Percentiles rank a stretch among this genome's conserved stretches.
phyloP scores from a whole-genome alignment of 2,329 filamentous ascomycete genomes.

The Corynespora cassiicola region DNA sequence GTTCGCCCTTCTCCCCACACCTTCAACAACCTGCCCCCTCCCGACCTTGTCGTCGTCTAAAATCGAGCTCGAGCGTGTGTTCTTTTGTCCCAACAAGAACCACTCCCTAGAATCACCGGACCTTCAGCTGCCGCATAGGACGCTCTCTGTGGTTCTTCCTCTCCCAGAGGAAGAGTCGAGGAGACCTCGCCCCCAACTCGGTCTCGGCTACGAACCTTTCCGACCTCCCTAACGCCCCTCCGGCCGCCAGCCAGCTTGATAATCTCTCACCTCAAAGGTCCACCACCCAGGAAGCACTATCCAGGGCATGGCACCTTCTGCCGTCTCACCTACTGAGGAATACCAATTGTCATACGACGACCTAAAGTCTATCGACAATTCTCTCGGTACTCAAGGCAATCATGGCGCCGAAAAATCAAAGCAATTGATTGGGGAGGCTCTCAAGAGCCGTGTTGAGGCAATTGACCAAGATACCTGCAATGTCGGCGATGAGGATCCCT shows the following conservation, averaged over 20 bases:
- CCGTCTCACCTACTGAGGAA: conserved; percentile 58
- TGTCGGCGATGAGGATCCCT: conserved; percentile 93
- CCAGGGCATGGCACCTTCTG: conserved; percentile 76
- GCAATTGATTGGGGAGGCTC: conserved; percentile 82
- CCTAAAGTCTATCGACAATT: conserved; percentile 33
- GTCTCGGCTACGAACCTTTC: conserved; percentile 89
- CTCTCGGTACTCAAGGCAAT: conserved; percentile 48
- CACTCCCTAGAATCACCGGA: conserved; percentile 63
- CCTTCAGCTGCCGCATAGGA: conserved; percentile 99
- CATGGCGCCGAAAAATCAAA: conserved; percentile 66
- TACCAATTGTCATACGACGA: conserved; percentile 49
- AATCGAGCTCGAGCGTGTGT: conserved; percentile 47
- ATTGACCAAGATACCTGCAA: conserved; percentile 89
- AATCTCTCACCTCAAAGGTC: conserved; percentile 12
- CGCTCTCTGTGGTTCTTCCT: conserved; percentile 98
- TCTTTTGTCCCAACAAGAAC: conserved; percentile 52
- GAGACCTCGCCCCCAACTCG: conserved; percentile 89
- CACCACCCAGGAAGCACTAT: conserved; percentile 31
- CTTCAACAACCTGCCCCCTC: conserved; percentile 57
- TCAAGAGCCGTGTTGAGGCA: conserved; percentile 82
- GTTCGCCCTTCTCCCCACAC: conserved; percentile 54
- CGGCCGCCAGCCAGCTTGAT: conserved; percentile 23
- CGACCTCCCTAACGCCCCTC: conserved; percentile 85
- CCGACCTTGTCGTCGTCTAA: conserved; percentile 44
- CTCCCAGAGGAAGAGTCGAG: conserved; percentile 99